Evolutionary conservation across 805 yeast species (phyloP), one percentile per base, ranked within the genome.

Genomic region (Nadsonia fulvescens): DNA sequence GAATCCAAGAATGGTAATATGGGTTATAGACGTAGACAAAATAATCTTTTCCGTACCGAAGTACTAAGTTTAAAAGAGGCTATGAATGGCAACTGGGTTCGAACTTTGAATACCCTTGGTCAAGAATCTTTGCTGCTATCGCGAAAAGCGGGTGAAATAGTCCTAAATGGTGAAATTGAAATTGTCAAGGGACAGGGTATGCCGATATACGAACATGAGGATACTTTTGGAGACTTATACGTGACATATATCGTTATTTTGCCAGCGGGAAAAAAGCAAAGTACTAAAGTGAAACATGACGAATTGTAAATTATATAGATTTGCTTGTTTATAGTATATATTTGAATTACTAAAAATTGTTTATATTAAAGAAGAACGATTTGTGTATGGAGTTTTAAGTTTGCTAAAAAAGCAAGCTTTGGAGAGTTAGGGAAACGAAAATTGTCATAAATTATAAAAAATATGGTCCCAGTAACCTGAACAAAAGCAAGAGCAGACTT

Each of bases 1-100:
- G 95, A 86, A 51, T 54, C 59, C 20, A 30, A 39, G 2, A 46
- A 35, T 15, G 62, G 58, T 10, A 73, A 76, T 43, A 45, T 79
- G 63, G 98, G 98, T 5, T 89, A 71, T 52, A 63, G 94, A 48
- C 64, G 98, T 38, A 62, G 81, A 32, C 77, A 77, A 18, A 46
- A 61, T 35, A 58, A 75, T 40, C 52, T 89, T 35, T 83, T 72
- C 53, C 58, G 96, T 32, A 76, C 81, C 1, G 96, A 89, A 45
- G 70, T 67, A 1, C 45, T 89, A 15, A 62, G 75, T 3, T 55
- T 71, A 26, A 58, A 62, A 28, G 94, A 89, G 47, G 76, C 95
- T 0, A 25, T 67, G 5, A 25, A 41, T 5, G 98, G 98, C 10
- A 79, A 72, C 10, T 89, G 98, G 98, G 42, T 49, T 19, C 58